phyloP scores from a whole-genome alignment of 2,329 filamentous ascomycete genomes.

The Pseudogymnoascus sp. region DNA sequence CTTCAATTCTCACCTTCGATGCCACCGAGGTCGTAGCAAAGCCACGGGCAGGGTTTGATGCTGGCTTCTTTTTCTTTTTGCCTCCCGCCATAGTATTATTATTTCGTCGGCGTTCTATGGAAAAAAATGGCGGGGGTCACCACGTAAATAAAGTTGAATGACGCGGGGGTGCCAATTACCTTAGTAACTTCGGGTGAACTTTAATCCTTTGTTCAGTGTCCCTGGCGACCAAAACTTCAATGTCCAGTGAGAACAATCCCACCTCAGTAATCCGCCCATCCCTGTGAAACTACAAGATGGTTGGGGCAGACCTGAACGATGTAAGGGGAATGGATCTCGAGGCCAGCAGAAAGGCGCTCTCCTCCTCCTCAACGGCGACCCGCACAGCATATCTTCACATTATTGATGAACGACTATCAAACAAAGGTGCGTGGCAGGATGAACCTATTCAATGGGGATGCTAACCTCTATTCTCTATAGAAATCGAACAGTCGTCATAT shows the following conservation, averaged over 20 bases:
- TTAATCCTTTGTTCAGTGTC: conserved; percentile 6
- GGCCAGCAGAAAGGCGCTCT: conserved; percentile 42
- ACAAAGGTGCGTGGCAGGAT: conserved; percentile 39
- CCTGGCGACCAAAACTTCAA: conserved; percentile 9
- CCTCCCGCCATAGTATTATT: conserved; percentile 37
- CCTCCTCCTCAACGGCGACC: conserved; percentile 51
- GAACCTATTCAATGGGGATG: conserved; percentile 11
- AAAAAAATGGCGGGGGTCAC: conserved; percentile 10
- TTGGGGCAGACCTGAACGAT: conserved; percentile 34
- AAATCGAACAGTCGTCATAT: conserved; percentile 35
- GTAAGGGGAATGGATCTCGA: conserved; percentile 46
- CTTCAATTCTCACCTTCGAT: conserved; percentile 66
- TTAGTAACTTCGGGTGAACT: conserved; percentile 9
- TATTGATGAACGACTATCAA: conserved; percentile 48
- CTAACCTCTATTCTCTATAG: conserved; percentile 21
- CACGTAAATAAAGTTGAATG: conserved; percentile 10
- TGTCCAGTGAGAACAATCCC: not conserved
- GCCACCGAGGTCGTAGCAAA: conserved; percentile 91
- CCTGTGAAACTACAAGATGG: conserved; percentile 34
- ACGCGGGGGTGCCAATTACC: conserved; percentile 8
- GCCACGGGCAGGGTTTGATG: conserved; percentile 77
- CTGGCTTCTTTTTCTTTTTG: conserved; percentile 82
- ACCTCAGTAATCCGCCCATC: conserved; percentile 2
- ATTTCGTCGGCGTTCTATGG: conserved; percentile 3
- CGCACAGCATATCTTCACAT: conserved; percentile 46